Evolutionary conservation across 2,329 filamentous ascomycete genomes (phyloP), one percentile per base, ranked within the genome.

Genomic region (Pseudodiploospora longispora): DNA sequence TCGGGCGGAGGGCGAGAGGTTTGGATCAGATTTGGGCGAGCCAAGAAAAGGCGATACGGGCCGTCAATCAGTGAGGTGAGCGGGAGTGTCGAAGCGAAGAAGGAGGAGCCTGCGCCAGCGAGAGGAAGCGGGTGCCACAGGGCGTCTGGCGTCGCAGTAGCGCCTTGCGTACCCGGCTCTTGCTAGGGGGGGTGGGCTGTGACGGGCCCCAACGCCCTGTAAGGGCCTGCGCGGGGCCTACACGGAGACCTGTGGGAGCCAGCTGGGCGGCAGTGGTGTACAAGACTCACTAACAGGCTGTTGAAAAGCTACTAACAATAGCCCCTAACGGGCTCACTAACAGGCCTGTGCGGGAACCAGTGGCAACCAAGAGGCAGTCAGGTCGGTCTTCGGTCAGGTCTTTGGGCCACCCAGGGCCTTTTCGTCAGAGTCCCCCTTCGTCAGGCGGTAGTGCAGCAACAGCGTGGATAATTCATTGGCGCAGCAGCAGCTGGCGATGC

Each of bases 21-120:
- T 12, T 37, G 30, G 35, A 10, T 44, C 37, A 34, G 38, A 27
- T 43, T 30, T 9, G 35, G 35, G 40, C 32, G 38, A 38, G 36
- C 38, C 12, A 36, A 27, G 44, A 6, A 34, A 31, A 40, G 32
- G 40, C 44, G 44, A 47, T 36, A n/a, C 27, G 32, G 31, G 38
- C 31, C 30, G 42, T 46, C 43, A 40, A 40, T 46, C 43, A 46
- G 43, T 40, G 39, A 47, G 44, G 44, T 47, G 44, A 47, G 44
- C 44, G 36, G 44, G 36, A 47, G 44, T 39, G 44, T 19, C 19
- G 19, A 19, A 19, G 19, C 19, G 19, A 42, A 41, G 38, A 38
- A 43, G 41, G 41, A 43, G 41, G 36, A 37, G 42, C 32, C 33
- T 30, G 34, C 31, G 40, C 31, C 5, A 30, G 27, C 31, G 40